phyloP scores from a whole-genome alignment of 345 rosid genomes.

The Arabis hirsuta region DNA sequence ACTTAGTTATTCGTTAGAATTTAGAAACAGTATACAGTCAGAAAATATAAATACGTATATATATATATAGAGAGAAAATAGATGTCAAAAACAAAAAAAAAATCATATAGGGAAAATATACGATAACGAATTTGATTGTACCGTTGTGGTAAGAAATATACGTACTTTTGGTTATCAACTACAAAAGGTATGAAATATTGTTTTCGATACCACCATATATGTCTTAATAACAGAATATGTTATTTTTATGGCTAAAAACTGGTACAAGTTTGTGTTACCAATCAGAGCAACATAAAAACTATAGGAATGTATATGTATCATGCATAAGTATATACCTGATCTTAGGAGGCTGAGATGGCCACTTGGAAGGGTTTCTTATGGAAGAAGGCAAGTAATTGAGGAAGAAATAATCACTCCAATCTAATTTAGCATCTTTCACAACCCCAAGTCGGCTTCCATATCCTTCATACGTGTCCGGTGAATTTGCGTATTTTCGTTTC shows the following conservation, averaged over 20 bases:
- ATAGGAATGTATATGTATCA: neutral
- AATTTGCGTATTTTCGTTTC: slow-evolving; percentile 69
- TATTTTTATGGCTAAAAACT: too few relatives aligned
- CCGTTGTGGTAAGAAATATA: neutral
- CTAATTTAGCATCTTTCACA: slow-evolving; percentile 78
- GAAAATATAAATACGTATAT: neutral
- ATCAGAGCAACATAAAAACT: neutral
- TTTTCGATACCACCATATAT: too few relatives aligned
- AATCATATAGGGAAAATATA: neutral
- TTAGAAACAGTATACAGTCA: too few relatives aligned
- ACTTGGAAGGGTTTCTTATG: slow-evolving; percentile 58
- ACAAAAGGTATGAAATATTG: neutral
- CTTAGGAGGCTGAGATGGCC: slow-evolving; percentile 74
- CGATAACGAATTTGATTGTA: neutral
- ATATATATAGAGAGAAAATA: neutral
- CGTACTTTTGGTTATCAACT: neutral
- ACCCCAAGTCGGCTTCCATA: slow-evolving; percentile 91
- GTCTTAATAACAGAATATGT: too few relatives aligned
- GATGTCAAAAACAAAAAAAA: neutral
- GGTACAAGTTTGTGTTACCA: too few relatives aligned
- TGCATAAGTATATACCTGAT: slow-evolving; percentile 57
- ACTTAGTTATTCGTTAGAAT: neutral
- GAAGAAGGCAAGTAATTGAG: slow-evolving; percentile 68
- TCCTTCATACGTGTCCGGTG: slow-evolving; percentile 87
- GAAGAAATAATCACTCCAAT: slow-evolving; percentile 93